These are phyloP conservation scores for Jasminum sambac DNA, from an alignment of 257 asterid species.

Conservation along the genomic window DNA sequence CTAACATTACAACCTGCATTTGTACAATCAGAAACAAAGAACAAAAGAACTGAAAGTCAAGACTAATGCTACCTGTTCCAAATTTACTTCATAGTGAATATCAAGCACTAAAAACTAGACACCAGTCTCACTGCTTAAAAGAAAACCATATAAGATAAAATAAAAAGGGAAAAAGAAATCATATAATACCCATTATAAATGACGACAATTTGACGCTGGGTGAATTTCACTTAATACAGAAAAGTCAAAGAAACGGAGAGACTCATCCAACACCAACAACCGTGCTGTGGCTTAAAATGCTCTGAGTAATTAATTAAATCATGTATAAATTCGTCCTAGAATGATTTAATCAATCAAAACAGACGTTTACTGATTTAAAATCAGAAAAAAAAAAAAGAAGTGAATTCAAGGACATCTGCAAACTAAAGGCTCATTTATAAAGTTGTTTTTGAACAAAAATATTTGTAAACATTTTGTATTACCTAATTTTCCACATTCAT, in stretches of 20 bases:
- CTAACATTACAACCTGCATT: slow-evolving; percentile 75
- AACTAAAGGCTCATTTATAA: neutral
- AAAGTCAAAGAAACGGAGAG: neutral
- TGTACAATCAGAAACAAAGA: slow-evolving; percentile 13
- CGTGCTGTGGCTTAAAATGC: neutral
- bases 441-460: too few relatives aligned
- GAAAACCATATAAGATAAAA: neutral
- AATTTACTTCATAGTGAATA: neutral
- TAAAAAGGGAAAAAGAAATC: neutral
- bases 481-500: too few relatives aligned
- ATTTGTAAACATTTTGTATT: too few relatives aligned
- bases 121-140: neutral
- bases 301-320: neutral
- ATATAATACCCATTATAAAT: neutral
- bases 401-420: neutral
- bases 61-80: neutral
- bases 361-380: neutral
- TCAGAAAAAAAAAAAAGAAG: neutral
- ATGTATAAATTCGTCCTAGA: neutral
- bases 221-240: neutral
- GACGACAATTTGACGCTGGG: neutral
- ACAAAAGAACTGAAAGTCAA: slow-evolving; percentile 9
- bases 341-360: neutral
- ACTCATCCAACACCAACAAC: neutral
- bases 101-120: slow-evolving; percentile 11